phyloP scores from a whole-genome alignment of 1,284 basidiomycete genomes.

The Tetrapyrgos nigripes region DNA sequence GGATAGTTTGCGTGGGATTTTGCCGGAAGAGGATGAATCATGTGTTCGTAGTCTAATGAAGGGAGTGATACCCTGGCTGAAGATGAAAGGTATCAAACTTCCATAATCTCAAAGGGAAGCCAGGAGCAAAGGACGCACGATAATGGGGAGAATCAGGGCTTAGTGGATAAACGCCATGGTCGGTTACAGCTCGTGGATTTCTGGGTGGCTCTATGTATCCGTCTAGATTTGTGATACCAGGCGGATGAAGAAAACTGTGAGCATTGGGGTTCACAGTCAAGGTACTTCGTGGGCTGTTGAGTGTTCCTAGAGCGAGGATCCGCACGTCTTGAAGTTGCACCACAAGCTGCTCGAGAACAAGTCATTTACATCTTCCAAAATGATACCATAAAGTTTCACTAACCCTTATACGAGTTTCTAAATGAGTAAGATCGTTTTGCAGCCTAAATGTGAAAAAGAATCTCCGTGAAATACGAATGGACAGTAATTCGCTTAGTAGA shows the following conservation, averaged over 20 bases:
- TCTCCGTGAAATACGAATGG: not conserved
- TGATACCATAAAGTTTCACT: slow-evolving; percentile 26
- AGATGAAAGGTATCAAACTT: not conserved
- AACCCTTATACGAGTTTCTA: slow-evolving; percentile 67
- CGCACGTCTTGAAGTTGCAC: slow-evolving; percentile 74
- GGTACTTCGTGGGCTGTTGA: slow-evolving; percentile 60
- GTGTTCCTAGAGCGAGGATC: slow-evolving; percentile 73
- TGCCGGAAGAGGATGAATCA: slow-evolving; percentile 61
- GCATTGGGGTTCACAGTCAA: slow-evolving; percentile 71
- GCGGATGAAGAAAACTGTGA: slow-evolving; percentile 68
- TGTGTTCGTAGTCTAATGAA: slow-evolving; percentile 33
- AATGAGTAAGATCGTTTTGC: slow-evolving; percentile 67
- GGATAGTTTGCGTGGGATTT: slow-evolving; percentile 67
- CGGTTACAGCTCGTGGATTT: slow-evolving; percentile 16
- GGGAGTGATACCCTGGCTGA: slow-evolving; percentile 9
- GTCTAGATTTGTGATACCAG: slow-evolving; percentile 53
- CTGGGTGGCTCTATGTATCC: slow-evolving; percentile 19
- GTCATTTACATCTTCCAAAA: slow-evolving; percentile 10
- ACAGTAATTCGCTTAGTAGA: slow-evolving; percentile 3
- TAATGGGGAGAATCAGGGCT: slow-evolving; percentile 21
- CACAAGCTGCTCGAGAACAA: slow-evolving; percentile 54
- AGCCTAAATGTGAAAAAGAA: slow-evolving; percentile 43
- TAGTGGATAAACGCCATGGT: slow-evolving; percentile 48
- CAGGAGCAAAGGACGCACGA: slow-evolving; percentile 1
- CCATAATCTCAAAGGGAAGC: not conserved